Percentiles rank a stretch among this genome's conserved stretches.
Conservation (phyloP, 2,329 filamentous ascomycete species). For the Pseudogymnoascus sp. region DNA sequence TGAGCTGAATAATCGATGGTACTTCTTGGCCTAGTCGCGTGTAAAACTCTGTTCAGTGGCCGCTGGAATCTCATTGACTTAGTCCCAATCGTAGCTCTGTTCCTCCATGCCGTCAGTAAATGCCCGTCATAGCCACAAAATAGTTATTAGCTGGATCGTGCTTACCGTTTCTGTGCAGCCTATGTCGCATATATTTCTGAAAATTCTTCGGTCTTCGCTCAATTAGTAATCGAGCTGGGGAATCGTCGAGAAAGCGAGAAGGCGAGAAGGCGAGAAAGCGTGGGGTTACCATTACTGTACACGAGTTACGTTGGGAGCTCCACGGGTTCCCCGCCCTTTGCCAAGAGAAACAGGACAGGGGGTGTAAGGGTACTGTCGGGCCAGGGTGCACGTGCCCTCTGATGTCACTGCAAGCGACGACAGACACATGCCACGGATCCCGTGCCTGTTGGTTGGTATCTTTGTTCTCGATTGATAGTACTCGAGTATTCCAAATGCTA, state of each 20-base stretch:
- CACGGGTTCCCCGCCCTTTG: not conserved
- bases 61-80: constrained; percentile 22
- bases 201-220: not conserved
- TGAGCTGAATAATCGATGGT: not conserved
- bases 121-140: not conserved
- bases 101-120: not conserved
- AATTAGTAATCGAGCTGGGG: not conserved
- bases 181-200: not conserved
- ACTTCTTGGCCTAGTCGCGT: not conserved
- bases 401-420: not conserved
- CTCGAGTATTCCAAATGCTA: not conserved
- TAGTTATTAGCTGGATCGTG: too few relatives aligned
- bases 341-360: not conserved
- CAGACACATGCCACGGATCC: not conserved
- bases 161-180: not conserved
- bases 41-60: constrained; percentile 17
- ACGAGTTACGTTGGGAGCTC: constrained; percentile 1
- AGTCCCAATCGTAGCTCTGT: not conserved
- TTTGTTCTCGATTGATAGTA: not conserved
- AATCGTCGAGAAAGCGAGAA: not conserved
- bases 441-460: not conserved
- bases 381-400: not conserved
- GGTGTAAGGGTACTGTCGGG: not conserved
- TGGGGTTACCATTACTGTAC: constrained; percentile 7
- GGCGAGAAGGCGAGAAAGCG: not conserved